Evolutionary conservation across 208 protist species (phyloP), one percentile per base, ranked within the genome.

Genomic region (Leptomonas seymouri): DNA sequence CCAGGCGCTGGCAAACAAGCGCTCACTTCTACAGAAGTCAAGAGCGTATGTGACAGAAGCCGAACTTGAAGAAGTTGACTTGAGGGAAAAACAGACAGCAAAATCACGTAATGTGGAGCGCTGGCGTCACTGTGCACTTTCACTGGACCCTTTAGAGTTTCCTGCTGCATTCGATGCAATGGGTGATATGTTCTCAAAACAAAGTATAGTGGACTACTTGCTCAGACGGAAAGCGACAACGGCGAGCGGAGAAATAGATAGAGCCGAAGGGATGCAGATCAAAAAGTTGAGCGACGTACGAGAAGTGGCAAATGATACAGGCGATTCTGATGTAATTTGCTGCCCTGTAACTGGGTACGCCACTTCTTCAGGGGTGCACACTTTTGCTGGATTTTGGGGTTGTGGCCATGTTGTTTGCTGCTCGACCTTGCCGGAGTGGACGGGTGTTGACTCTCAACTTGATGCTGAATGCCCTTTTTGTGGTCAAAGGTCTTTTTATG

Each of bases 1-100:
- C 0, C 90, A 95, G 49, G 83, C 85, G 18, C 63, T 93, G 51
- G 56, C 75, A n/a, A 95, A 95, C 67, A 95, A 93, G 48, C 77
- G 87, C 12, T 84, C 60, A 25, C 64, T 93, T 28, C 67, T 95
- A 1, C 71, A 84, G 16, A 84, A 84, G 41, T 76, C 78, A 9
- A 81, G 68, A 34, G 67, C 70, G 20, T 95, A 87, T 67, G 50
- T 79, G 27, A 84, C 65, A 6, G 46, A 69, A 2, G 27, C 63
- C 12, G 62, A 87, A 34, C 56, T 79, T 3, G 77, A 73, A 20
- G 53, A 42, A 25, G 49, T 46, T 16, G 34, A 67, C 4, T 15
- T 56, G 44, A 66, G 31, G 42, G 53, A 73, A 25, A 77, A 80
- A 39, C 36, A 70, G 67, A 74, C 64, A 34, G 53, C 49, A 58